A percentile compares a stretch with the other conserved stretches of the same genome.
Conservation (phyloP, 352 stramenopile genomes). For the Halophytophthora polymorphica region DNA sequence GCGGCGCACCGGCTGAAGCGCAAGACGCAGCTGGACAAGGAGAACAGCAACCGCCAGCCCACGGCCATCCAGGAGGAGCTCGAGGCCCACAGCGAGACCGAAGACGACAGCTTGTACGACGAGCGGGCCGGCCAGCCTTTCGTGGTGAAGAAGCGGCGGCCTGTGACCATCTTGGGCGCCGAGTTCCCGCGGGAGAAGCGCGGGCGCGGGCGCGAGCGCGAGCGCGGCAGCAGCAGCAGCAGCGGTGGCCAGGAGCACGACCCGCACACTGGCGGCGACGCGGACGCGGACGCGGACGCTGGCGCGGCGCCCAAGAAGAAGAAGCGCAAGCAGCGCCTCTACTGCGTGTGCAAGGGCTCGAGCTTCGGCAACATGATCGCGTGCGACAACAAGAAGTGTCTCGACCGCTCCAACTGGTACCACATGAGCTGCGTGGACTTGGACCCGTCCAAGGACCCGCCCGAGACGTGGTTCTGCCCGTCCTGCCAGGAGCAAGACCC, state of each 20-base stretch:
- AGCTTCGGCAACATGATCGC: slow-evolving; percentile 84
- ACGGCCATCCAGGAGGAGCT: slow-evolving; percentile 5
- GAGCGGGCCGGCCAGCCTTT: slow-evolving; percentile 11
- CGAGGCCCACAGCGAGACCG: slow-evolving; percentile 9
- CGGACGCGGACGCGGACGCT: slow-evolving; percentile 8
- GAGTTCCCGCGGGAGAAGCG: slow-evolving; percentile 13
- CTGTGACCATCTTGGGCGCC: not conserved
- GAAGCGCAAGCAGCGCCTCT: slow-evolving; percentile 65
- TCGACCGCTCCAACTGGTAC: slow-evolving; percentile 82
- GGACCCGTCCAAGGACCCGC: slow-evolving; percentile 41
- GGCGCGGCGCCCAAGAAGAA: slow-evolving; percentile 34
- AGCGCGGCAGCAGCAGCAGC: slow-evolving; percentile 1
- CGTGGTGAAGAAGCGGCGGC: slow-evolving; percentile 16
- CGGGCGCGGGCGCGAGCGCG: slow-evolving; percentile 6
- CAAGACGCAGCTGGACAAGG: slow-evolving; percentile 28
- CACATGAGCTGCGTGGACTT: slow-evolving; percentile 75
- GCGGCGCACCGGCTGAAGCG: slow-evolving; percentile 10
- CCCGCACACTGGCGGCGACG: slow-evolving; percentile 5
- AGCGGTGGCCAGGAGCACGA: not conserved
- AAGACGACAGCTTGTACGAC: slow-evolving; percentile 20
- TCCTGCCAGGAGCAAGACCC: slow-evolving; percentile 50
- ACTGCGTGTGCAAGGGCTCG: slow-evolving; percentile 72
- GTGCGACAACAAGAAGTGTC: slow-evolving; percentile 77
- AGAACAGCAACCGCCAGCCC: slow-evolving; percentile 24
- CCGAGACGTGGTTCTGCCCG: slow-evolving; percentile 77